phyloP scores from a whole-genome alignment of 768 basidiomycete species.

The Mycena haematopus region DNA sequence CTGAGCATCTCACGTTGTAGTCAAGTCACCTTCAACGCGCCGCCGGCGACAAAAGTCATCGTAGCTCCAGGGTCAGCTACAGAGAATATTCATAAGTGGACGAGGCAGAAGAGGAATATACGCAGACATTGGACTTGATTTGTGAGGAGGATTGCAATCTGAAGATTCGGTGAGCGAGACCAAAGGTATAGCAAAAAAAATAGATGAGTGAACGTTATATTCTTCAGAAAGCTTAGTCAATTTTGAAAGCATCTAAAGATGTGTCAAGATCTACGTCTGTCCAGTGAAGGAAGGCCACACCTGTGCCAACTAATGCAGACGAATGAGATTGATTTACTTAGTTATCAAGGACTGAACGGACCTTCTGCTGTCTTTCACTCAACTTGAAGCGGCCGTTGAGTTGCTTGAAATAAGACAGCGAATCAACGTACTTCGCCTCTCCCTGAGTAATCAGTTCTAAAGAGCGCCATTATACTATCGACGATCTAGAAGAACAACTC shows the following conservation, averaged over 20 bases:
- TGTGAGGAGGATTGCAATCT: slow-evolving; percentile 88
- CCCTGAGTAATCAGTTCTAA: slow-evolving; percentile 92
- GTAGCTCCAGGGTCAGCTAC: slow-evolving; percentile 93
- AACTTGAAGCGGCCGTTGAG: slow-evolving; percentile 90
- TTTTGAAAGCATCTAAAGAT: slow-evolving; percentile 82
- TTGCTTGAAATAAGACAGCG: slow-evolving; percentile 78
- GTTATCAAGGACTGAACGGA: slow-evolving; percentile 32
- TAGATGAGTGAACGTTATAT: slow-evolving; percentile 67
- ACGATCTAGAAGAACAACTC: slow-evolving; percentile 64
- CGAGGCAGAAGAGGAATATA: background rate
- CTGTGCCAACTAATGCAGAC: slow-evolving; percentile 73
- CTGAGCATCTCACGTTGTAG: slow-evolving; percentile 49
- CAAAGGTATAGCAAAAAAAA: slow-evolving; percentile 5
- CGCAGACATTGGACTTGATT: slow-evolving; percentile 89
- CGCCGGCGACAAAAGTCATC: slow-evolving; percentile 94
- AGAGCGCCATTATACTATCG: slow-evolving; percentile 97
- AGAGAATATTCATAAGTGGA: background rate
- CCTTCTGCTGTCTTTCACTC: slow-evolving; percentile 94
- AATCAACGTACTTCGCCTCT: slow-evolving; percentile 77
- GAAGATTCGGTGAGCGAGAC: slow-evolving; percentile 28
- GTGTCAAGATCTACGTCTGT: background rate
- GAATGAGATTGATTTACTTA: slow-evolving; percentile 20
- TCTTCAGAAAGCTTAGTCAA: slow-evolving; percentile 92
- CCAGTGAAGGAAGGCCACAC: slow-evolving; percentile 41
- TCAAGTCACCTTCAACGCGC: slow-evolving; percentile 75